Evolutionary conservation across 225 moss, liverwort and hornwort genomes (phyloP), one percentile per base, ranked within the genome.

Genomic region (Pseudisothecium myosuroides): DNA sequence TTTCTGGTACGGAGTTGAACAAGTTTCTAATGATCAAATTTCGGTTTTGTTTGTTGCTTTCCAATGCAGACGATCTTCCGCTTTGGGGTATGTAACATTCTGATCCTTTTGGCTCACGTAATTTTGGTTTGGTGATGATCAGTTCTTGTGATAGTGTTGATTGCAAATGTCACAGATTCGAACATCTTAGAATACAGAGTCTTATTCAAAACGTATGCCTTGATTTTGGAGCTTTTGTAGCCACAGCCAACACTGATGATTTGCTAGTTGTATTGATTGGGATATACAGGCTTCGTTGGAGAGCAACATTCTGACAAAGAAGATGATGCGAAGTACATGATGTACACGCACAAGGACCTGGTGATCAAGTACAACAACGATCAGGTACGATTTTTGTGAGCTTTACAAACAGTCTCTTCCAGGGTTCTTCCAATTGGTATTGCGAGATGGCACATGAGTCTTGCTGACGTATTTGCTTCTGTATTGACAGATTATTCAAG

Each of bases 21-120:
- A 49, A 58, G 65, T 79, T 85, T 91, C 87, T 91, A 82, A 88
- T 83, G 63, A 72, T 86, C 54, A 37, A 62, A 12, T 80, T 54
- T 79, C 69, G 81, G 68, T 89, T 89, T 87, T 80, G 29, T 67
- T 72, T 82, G 78, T 68, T 63, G 81, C 85, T 82, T 76, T 86
- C 11, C 60, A 72, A 81, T 91, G 80, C 96, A 99, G 99, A 99
- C 68, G 99, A 99, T 90, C 94, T 99, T 84, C 99, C 99, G 87
- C 96, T 99, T 61, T 99, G 99, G 99, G 99, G 99, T 99, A 93
- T 83, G 95, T 89, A 29, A 59, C 23, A 59, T 31, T 58, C 72
- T 63, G 63, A 66, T 47, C 85, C 62, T 72, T 83, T 84, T 37
- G 22, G 68, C 80, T 34, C 76, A 71, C 43, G 29, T 76, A 68